Evolutionary conservation across 106 monocot species (phyloP).

Genomic region (Dioscorea zingiberensis): DNA sequence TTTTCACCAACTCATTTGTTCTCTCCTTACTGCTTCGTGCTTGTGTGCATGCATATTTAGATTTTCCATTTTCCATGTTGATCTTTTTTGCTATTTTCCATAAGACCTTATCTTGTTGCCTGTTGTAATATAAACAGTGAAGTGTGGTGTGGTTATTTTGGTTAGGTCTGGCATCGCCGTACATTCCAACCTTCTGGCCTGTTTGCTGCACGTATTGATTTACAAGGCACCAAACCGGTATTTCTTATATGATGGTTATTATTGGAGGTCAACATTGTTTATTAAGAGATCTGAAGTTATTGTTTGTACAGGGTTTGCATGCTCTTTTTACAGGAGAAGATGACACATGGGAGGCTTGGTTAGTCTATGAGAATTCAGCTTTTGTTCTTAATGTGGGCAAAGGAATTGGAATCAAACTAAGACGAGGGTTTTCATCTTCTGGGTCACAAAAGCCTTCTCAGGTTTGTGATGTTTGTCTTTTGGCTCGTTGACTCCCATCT

Average conservation of each 20-base stretch:
- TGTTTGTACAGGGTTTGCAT: slow-evolving; percentile 63
- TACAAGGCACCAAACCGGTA: slow-evolving; percentile 69
- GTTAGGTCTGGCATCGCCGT: slow-evolving; percentile 82
- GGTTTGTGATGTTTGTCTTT: slow-evolving; percentile 24
- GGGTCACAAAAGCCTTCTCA: slow-evolving; percentile 79
- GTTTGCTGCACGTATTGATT: slow-evolving; percentile 95
- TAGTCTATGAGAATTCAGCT: slow-evolving; percentile 47
- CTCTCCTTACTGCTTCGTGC: no score
- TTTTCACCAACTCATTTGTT: no score
- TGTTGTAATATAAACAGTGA: no score
- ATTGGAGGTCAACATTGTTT: background rate
- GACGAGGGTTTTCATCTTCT: slow-evolving; percentile 76
- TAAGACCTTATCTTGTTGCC: no score
- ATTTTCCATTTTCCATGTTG: no score
- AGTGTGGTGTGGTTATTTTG: background rate
- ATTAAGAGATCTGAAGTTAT: slow-evolving; percentile 12
- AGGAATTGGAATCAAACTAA: slow-evolving; percentile 60
- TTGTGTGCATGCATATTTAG: no score
- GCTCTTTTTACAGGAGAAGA: slow-evolving; percentile 99
- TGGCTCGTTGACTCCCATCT: no score
- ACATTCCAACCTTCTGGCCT: slow-evolving; percentile 95
- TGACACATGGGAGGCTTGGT: slow-evolving; percentile 93
- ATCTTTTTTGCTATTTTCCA: no score
- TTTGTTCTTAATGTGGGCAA: slow-evolving; percentile 33
- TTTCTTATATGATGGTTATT: background rate